Evolutionary conservation across 2,329 filamentous ascomycete genomes (phyloP).

Genomic region (Camillea tinctor): DNA sequence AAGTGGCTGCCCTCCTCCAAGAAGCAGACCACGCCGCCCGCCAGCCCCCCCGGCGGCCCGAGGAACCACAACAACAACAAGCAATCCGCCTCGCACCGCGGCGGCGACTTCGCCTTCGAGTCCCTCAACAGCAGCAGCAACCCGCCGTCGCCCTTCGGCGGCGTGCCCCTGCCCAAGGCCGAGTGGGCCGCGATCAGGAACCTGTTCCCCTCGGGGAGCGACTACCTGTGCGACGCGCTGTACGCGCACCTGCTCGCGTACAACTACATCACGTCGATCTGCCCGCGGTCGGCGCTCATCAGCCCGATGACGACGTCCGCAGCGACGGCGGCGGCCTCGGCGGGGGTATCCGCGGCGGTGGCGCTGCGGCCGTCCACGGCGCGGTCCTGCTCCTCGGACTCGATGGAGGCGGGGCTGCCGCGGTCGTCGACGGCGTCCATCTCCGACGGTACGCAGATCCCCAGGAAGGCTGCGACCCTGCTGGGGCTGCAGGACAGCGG

Average conservation of each 20-base stretch:
- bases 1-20: conserved; percentile 25
- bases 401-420: conserved; percentile 5
- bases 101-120: not conserved
- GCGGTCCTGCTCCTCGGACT: conserved; percentile 2
- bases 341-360: not conserved
- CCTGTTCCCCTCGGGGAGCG: conserved; percentile 52
- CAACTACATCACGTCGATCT: conserved; percentile 51
- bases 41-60: conserved; percentile 1
- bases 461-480: conserved; percentile 48
- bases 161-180: conserved; percentile 19
- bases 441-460: conserved; percentile 24
- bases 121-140: not conserved
- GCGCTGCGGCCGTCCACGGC: not conserved
- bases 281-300: conserved; percentile 25
- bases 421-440: conserved; percentile 6
- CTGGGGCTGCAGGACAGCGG: conserved; percentile 43
- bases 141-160: conserved; percentile 5
- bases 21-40: conserved; percentile 10
- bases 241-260: conserved; percentile 60
- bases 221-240: conserved; percentile 57
- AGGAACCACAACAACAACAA: too few relatives aligned
- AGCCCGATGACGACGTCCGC: conserved; percentile 1
- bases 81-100: not conserved
- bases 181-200: conserved; percentile 48
- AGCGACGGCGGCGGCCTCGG: too few relatives aligned